Conservation (phyloP, 1,139 yeast species). For the Petasospora fabianii region DNA sequence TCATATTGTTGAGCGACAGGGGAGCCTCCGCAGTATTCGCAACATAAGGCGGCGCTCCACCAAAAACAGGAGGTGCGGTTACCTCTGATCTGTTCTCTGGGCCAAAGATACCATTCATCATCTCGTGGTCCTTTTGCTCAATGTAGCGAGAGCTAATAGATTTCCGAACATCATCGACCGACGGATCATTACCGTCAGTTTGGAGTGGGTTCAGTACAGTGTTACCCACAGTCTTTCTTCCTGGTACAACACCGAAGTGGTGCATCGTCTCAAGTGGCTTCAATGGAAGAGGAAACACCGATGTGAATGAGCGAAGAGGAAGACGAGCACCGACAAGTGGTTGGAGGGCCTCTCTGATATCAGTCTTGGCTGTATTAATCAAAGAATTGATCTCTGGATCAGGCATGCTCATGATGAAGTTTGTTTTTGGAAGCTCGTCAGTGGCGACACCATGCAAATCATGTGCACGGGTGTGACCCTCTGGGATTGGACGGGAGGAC, state of each 20-base stretch:
- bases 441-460: constrained; percentile 9
- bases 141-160: not conserved
- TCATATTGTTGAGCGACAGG: too few relatives aligned
- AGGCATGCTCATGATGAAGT: constrained; percentile 12
- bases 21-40: too few relatives aligned
- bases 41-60: not conserved
- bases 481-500: not conserved
- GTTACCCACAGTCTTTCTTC: too few relatives aligned
- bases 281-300: too few relatives aligned
- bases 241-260: too few relatives aligned
- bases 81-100: not conserved
- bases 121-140: too few relatives aligned
- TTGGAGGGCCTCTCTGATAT: constrained; percentile 13
- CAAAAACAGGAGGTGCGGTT: not conserved
- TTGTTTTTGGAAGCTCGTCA: constrained; percentile 19
- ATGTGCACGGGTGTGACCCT: constrained; percentile 1
- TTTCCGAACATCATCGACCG: not conserved
- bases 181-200: too few relatives aligned
- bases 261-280: too few relatives aligned
- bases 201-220: too few relatives aligned
- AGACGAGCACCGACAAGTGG: constrained; percentile 10
- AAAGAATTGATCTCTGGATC: constrained; percentile 18
- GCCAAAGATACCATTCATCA: not conserved
- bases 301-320: too few relatives aligned
- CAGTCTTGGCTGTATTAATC: constrained; percentile 8